Conservation (phyloP, 148 eudicot genomes). For the Chenopodium suecicum region DNA sequence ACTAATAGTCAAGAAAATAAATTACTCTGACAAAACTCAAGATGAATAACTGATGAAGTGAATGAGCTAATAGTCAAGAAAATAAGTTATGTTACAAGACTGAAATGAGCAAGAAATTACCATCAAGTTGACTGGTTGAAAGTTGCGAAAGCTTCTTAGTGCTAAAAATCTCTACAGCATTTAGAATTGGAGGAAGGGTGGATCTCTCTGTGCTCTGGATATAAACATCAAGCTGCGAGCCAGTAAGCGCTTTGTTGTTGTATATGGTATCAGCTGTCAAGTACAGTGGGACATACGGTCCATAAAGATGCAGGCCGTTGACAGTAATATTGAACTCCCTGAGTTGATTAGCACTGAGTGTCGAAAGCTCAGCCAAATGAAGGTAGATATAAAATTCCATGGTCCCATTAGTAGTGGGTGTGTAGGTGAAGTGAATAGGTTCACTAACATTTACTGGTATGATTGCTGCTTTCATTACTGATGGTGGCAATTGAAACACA, state of each 20-base stretch:
- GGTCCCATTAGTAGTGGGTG: not conserved
- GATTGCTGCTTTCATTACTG: slow-evolving; percentile 34
- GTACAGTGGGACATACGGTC: slow-evolving; percentile 19
- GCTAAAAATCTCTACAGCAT: slow-evolving; percentile 32
- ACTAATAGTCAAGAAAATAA: not conserved
- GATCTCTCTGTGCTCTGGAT: slow-evolving; percentile 18
- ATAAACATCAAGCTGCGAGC: not conserved
- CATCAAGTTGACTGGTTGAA: slow-evolving; percentile 17
- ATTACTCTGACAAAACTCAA: no score
- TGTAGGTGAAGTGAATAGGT: slow-evolving; percentile 6
- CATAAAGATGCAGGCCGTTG: slow-evolving; percentile 19
- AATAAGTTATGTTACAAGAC: no score
- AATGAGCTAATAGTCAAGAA: no score
- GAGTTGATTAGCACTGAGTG: not conserved
- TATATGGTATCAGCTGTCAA: slow-evolving; percentile 7
- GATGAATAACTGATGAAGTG: no score
- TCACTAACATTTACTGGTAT: not conserved
- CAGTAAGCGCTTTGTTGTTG: not conserved
- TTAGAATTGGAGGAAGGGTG: slow-evolving; percentile 38
- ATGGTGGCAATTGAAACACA: slow-evolving; percentile 17
- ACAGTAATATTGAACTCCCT: slow-evolving; percentile 37
- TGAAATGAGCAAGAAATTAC: not conserved
- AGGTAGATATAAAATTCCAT: slow-evolving; percentile 26
- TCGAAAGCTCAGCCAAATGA: slow-evolving; percentile 44
- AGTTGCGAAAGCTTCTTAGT: slow-evolving; percentile 16